Evolutionary conservation across 2,329 filamentous ascomycete species (phyloP).

Genomic region (Orbilia blumenaviensis): DNA sequence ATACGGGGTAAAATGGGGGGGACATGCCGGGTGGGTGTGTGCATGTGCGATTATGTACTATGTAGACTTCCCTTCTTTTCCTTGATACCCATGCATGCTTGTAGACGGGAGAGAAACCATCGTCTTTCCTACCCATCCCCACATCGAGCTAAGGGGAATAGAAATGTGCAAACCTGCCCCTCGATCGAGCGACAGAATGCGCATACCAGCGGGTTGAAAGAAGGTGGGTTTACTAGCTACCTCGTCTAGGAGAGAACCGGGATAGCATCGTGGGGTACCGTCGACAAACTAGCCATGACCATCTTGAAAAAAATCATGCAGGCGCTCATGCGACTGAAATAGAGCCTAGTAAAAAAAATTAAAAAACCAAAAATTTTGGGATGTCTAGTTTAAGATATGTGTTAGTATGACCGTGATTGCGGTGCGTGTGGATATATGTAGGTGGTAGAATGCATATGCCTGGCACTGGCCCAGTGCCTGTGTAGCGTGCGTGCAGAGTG

Average conservation of each 20-base stretch:
- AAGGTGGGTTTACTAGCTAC: not conserved
- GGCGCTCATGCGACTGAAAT: slow-evolving; percentile 21
- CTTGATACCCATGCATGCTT: not conserved
- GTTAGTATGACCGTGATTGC: too few relatives aligned
- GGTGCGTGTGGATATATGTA: too few relatives aligned
- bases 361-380: too few relatives aligned
- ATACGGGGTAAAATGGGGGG: not conserved
- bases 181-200: not conserved
- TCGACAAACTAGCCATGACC: too few relatives aligned
- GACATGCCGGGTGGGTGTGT: too few relatives aligned
- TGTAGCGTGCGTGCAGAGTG: slow-evolving; percentile 1
- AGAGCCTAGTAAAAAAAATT: not conserved
- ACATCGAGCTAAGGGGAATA: not conserved
- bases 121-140: not conserved
- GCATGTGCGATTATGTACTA: too few relatives aligned
- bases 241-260: not conserved
- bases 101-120: not conserved
- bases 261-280: not conserved
- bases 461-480: not conserved
- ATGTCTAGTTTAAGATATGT: not conserved
- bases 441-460: slow-evolving; percentile 6
- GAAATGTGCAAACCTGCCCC: not conserved
- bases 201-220: not conserved
- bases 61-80: too few relatives aligned
- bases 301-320: not conserved